These are phyloP conservation scores for Pisolithus orientalis DNA, from an alignment of 768 basidiomycete species.

Conservation along the genomic window DNA sequence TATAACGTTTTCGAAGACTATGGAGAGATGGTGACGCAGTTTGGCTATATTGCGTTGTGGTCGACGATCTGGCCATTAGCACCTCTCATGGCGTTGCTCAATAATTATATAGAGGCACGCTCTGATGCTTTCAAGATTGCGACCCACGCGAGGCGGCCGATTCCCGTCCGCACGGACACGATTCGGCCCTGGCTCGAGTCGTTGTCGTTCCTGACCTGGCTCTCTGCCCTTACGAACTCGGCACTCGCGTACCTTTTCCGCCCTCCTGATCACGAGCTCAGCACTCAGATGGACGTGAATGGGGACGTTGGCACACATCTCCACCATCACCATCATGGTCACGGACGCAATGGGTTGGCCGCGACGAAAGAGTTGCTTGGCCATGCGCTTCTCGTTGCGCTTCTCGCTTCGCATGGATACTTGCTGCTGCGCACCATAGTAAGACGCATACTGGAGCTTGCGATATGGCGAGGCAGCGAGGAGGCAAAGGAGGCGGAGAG, in stretches of 20 bases:
- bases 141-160: constrained; percentile 74
- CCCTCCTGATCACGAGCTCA: constrained; percentile 28
- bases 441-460: constrained; percentile 62
- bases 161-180: constrained; percentile 82
- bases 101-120: constrained; percentile 88
- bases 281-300: neutral
- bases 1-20: constrained; percentile 86
- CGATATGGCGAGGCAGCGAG: constrained; percentile 69
- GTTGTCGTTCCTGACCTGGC: constrained; percentile 84
- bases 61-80: constrained; percentile 92
- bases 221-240: constrained; percentile 81
- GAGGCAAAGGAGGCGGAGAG: constrained; percentile 56
- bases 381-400: constrained; percentile 65
- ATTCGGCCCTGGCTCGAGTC: constrained; percentile 94
- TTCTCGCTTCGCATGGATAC: constrained; percentile 85
- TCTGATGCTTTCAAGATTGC: constrained; percentile 96
- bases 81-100: constrained; percentile 82
- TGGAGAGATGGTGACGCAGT: constrained; percentile 94
- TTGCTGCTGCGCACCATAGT: constrained; percentile 57
- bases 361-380: constrained; percentile 49
- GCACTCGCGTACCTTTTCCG: constrained; percentile 90
- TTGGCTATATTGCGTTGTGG: constrained; percentile 91
- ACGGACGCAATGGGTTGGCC: constrained; percentile 17
- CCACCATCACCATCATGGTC: constrained; percentile 7
- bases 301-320: neutral